These are phyloP conservation scores for Heimioporus sp. DNA, from an alignment of 768 basidiomycete species.

Conservation along the genomic window DNA sequence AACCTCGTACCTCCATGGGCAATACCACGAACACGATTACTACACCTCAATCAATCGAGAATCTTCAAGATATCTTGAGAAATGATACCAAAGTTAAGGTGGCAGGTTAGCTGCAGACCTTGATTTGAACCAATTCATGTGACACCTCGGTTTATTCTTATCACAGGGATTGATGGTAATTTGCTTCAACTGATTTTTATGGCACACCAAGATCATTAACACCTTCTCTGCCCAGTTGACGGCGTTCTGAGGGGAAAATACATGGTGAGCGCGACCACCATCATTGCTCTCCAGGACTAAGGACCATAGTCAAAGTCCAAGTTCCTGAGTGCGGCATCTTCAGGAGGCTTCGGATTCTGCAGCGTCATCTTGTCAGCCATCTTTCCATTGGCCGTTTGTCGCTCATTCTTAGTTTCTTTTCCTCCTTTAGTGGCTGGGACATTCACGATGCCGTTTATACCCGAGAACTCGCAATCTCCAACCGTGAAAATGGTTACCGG, in stretches of 20 bases:
- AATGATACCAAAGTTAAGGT: constrained; percentile 88
- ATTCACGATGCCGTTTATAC: constrained; percentile 87
- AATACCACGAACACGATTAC: constrained; percentile 24
- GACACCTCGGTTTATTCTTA: background rate
- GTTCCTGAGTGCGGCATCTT: constrained; percentile 76
- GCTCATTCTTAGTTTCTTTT: constrained; percentile 3
- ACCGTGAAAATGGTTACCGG: constrained; percentile 87
- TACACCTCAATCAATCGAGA: constrained; percentile 50
- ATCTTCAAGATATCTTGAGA: constrained; percentile 52
- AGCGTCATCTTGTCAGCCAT: constrained; percentile 83
- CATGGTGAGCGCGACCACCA: constrained; percentile 51
- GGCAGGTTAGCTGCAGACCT: constrained; percentile 58
- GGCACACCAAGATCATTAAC: constrained; percentile 6
- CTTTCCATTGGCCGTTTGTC: background rate
- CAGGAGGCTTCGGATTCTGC: constrained; percentile 90
- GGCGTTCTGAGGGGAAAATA: constrained; percentile 94
- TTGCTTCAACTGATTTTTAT: constrained; percentile 2
- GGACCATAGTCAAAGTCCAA: constrained; percentile 80
- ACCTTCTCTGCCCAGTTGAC: constrained; percentile 56
- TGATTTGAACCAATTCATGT: background rate
- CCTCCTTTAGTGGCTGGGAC: constrained; percentile 72
- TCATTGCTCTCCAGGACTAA: constrained; percentile 5
- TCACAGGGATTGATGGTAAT: constrained; percentile 67
- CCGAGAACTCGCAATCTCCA: constrained; percentile 86
- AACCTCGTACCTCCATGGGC: constrained; percentile 9